Evolutionary conservation across 75 land plant species (phyloP).

Genomic region (Chamaecyparis obtusa): DNA sequence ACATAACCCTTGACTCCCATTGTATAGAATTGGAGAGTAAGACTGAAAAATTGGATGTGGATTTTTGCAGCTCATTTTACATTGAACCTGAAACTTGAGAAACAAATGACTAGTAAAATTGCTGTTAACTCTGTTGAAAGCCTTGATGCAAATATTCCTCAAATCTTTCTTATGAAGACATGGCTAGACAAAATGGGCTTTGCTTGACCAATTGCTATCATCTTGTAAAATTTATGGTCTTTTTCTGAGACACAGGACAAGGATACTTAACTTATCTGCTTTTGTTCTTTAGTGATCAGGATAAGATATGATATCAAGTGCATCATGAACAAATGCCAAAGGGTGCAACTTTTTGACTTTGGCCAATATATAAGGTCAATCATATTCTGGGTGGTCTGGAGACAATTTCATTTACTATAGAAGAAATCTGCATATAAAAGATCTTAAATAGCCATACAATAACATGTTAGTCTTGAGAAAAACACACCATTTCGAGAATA

Average conservation of each 20-base stretch:
- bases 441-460: too few relatives aligned
- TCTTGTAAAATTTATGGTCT: not conserved
- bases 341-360: not conserved
- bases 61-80: not conserved
- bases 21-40: too few relatives aligned
- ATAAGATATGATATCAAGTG: not conserved
- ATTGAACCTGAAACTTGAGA: not conserved
- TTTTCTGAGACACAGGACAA: not conserved
- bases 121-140: not conserved
- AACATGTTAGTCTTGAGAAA: not conserved
- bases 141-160: not conserved
- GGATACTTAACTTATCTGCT: not conserved
- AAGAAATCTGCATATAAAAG: too few relatives aligned
- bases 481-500: not conserved
- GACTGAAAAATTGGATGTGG: not conserved
- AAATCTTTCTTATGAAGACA: not conserved
- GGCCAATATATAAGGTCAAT: not conserved
- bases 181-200: not conserved
- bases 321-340: not conserved
- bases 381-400: too few relatives aligned
- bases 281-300: not conserved
- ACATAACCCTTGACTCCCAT: too few relatives aligned
- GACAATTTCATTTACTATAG: too few relatives aligned
- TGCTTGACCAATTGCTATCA: not conserved
- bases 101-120: not conserved